Evolutionary conservation across 75 land plant genomes (phyloP).

Genomic region (Azolla pinnata): DNA sequence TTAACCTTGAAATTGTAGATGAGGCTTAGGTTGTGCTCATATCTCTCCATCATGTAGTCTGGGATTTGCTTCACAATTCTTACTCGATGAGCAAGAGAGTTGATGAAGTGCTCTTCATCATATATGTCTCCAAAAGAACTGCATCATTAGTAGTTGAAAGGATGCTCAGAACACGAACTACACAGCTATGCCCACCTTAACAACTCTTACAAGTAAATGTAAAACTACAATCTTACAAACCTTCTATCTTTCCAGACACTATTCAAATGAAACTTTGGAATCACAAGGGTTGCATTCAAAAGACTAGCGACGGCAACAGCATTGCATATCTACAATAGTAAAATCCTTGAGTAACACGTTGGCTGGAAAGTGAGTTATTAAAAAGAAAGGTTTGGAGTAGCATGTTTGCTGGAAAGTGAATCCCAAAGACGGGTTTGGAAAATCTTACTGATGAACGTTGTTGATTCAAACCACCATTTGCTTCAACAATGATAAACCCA

Average conservation of each 20-base stretch:
- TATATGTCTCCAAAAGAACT: conserved; percentile 88
- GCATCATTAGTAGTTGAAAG: conserved; percentile 6
- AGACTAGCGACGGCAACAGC: conserved; percentile 84
- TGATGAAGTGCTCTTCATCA: conserved; percentile 82
- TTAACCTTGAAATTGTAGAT: conserved; percentile 72
- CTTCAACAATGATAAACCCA: conserved; percentile 64
- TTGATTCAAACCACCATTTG: conserved; percentile 88
- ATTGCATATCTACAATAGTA: conserved; percentile 67
- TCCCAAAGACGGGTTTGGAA: background rate
- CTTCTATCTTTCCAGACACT: conserved; percentile 75
- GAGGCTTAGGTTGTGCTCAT: conserved; percentile 61
- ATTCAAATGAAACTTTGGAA: conserved; percentile 64
- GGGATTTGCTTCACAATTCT: conserved; percentile 68
- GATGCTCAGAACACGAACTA: background rate
- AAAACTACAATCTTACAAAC: conserved; percentile 14
- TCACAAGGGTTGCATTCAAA: conserved; percentile 70
- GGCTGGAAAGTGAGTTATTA: background rate
- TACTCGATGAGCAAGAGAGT: conserved; percentile 48
- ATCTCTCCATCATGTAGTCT: conserved; percentile 44
- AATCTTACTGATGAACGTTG: conserved; percentile 66
- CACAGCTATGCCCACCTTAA: background rate
- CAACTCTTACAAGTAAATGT: background rate
- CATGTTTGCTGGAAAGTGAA: background rate
- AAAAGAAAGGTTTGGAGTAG: background rate
- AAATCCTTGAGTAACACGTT: background rate